Percentiles rank a stretch among this genome's conserved stretches.
phyloP scores from a whole-genome alignment of 208 protist species.

The Endotrypanum monterogeii region DNA sequence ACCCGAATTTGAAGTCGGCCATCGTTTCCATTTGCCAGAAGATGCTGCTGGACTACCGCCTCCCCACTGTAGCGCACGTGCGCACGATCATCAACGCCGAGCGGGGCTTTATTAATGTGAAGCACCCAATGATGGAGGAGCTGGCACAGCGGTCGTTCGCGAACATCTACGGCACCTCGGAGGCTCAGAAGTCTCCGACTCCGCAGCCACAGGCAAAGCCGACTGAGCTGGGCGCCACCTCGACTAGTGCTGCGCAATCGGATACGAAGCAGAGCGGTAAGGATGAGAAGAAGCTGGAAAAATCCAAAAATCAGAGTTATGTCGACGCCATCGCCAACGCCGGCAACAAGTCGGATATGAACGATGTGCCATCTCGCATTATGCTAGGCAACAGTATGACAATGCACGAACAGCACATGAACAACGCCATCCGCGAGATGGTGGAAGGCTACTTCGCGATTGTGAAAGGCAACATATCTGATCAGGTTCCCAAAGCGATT shows the following conservation, averaged over 20 bases:
- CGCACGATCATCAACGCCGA: conserved; percentile 95
- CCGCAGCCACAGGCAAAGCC: conserved; percentile 12
- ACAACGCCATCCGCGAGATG: conserved; percentile 88
- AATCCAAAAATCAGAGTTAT: conserved; percentile 50
- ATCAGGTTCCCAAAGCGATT: conserved; percentile 98
- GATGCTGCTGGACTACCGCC: conserved; percentile 83
- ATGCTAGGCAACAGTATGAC: conserved; percentile 80
- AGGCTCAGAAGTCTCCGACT: conserved; percentile 2
- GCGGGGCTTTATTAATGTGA: conserved; percentile 97
- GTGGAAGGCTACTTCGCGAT: conserved; percentile 93
- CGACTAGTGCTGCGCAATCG: not conserved
- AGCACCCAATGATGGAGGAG: conserved; percentile 89
- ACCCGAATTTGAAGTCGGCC: conserved; percentile 88
- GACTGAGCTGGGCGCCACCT: conserved; percentile 9
- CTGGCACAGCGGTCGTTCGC: conserved; percentile 73
- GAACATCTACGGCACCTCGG: conserved; percentile 70
- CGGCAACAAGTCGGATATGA: conserved; percentile 57
- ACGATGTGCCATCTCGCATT: conserved; percentile 75
- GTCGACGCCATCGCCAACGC: conserved; percentile 35
- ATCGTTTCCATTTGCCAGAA: conserved; percentile 86
- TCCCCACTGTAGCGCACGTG: conserved; percentile 87
- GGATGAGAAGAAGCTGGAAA: conserved; percentile 53
- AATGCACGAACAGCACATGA: conserved; percentile 73
- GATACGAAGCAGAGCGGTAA: conserved; percentile 24
- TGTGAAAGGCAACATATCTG: conserved; percentile 91